These are phyloP conservation scores for Cordyceps fumosorosea DNA, from an alignment of 2,329 filamentous ascomycete genomes.

Conservation along the genomic window DNA sequence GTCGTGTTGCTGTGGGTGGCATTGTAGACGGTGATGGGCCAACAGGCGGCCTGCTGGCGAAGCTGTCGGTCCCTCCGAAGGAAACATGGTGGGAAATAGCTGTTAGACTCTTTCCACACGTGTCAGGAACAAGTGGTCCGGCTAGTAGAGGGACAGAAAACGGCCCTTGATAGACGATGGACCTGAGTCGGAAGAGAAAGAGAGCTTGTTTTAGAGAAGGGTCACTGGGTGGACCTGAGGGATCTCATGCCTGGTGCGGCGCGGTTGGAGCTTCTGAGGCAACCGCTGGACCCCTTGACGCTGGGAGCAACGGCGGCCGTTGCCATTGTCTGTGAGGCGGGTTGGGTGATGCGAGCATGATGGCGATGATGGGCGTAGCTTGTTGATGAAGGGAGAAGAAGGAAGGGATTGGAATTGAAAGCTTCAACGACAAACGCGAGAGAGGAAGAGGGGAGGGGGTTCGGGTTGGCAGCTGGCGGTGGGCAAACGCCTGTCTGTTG, in stretches of 20 bases:
- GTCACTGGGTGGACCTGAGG: not conserved
- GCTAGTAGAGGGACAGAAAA: not conserved
- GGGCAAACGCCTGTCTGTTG: not conserved
- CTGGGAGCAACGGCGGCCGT: not conserved
- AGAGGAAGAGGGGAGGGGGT: not conserved
- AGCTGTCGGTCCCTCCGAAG: not conserved
- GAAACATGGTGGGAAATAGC: not conserved
- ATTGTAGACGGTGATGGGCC: too few species aligned
- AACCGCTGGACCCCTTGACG: not conserved
- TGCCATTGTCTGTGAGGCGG: not conserved
- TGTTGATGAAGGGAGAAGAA: not conserved
- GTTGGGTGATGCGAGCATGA: not conserved
- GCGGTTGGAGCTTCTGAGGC: constrained; percentile 8
- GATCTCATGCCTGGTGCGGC: not conserved
- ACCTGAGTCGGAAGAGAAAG: not conserved
- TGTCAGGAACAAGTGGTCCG: not conserved
- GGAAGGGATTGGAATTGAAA: not conserved
- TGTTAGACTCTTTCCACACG: not conserved
- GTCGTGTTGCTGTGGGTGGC: too few species aligned
- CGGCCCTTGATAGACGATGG: not conserved
- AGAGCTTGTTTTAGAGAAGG: not conserved
- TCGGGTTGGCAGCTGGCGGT: constrained; percentile 8
- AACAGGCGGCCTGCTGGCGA: not conserved
- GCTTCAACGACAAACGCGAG: not conserved
- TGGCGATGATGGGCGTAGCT: not conserved